Conservation (phyloP, 1,139 yeast genomes). For the Hemisphaericaspora xylanilytica region DNA sequence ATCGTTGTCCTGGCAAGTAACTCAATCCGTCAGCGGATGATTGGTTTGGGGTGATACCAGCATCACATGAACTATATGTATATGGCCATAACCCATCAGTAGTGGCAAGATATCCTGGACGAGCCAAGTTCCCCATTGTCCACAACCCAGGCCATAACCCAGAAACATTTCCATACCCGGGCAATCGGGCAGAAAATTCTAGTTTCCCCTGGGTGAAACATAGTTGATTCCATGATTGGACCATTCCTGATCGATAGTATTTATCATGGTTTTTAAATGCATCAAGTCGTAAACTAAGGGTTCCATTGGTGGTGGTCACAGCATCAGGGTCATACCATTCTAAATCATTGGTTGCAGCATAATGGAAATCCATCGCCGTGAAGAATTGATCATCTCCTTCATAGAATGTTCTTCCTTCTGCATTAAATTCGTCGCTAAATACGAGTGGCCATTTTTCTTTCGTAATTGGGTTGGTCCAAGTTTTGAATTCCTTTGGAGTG, state of each 20-base stretch:
- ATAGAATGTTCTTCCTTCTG: conserved; percentile 79
- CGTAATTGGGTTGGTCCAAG: conserved; percentile 40
- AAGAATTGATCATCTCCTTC: conserved; percentile 83
- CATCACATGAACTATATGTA: conserved; percentile 77
- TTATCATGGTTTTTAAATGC: conserved; percentile 69
- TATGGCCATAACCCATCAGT: conserved; percentile 92
- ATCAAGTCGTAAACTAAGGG: conserved; percentile 62
- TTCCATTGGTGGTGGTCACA: conserved; percentile 62
- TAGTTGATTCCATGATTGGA: conserved; percentile 78
- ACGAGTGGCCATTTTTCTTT: conserved; percentile 71
- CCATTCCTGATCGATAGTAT: conserved; percentile 81
- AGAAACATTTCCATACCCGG: conserved; percentile 65
- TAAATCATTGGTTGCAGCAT: conserved; percentile 76
- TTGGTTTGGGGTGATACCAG: conserved; percentile 88
- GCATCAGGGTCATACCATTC: conserved; percentile 93
- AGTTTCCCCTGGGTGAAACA: conserved; percentile 76
- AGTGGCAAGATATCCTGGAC: conserved; percentile 77
- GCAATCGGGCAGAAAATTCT: conserved; percentile 68
- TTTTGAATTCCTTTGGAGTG: conserved; percentile 57
- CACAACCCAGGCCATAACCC: conserved; percentile 92
- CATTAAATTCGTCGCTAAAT: conserved; percentile 80
- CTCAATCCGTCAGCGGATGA: conserved; percentile 78
- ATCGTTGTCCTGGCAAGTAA: conserved; percentile 71
- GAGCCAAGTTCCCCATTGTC: conserved; percentile 82
- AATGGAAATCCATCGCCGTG: conserved; percentile 71